phyloP scores from a whole-genome alignment of 495 filamentous ascomycete species.

The Neurospora tetrasperma region DNA sequence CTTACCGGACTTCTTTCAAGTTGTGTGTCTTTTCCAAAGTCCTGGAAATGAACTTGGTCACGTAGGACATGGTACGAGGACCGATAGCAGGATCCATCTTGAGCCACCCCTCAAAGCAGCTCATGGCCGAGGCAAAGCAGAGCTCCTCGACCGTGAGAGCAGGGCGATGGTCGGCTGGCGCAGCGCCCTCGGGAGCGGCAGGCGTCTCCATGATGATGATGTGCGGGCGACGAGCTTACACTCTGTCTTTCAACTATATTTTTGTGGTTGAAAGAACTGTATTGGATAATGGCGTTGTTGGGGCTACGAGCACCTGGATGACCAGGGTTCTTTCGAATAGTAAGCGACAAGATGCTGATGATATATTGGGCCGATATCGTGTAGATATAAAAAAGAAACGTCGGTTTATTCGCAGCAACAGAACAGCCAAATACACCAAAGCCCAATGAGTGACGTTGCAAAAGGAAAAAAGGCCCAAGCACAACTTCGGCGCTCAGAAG shows the following conservation, averaged over 20 bases:
- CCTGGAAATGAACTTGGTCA: slow-evolving; percentile 39
- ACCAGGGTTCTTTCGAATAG: neutral
- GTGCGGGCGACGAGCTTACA: neutral
- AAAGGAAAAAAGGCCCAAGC: neutral
- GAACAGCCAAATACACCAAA: neutral
- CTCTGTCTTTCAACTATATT: neutral
- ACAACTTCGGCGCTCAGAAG: neutral
- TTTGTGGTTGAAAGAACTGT: neutral
- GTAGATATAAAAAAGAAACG: neutral
- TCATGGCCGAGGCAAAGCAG: slow-evolving; percentile 41
- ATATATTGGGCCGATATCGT: neutral
- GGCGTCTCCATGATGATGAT: neutral
- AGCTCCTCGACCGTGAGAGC: slow-evolving; percentile 40
- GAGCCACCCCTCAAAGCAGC: slow-evolving; percentile 46
- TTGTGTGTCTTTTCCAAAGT: slow-evolving; percentile 45
- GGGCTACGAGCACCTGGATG: neutral
- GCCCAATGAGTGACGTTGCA: neutral
- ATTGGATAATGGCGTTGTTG: neutral
- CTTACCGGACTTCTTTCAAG: slow-evolving; percentile 43
- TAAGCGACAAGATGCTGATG: neutral
- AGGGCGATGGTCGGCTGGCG: slow-evolving; percentile 4
- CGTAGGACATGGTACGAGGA: slow-evolving; percentile 35
- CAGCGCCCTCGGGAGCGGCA: neutral
- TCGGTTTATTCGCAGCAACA: neutral
- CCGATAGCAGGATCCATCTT: slow-evolving; percentile 38